phyloP scores from a whole-genome alignment of 2,329 filamentous ascomycete species.

The Ceratocystis smalleyi region DNA sequence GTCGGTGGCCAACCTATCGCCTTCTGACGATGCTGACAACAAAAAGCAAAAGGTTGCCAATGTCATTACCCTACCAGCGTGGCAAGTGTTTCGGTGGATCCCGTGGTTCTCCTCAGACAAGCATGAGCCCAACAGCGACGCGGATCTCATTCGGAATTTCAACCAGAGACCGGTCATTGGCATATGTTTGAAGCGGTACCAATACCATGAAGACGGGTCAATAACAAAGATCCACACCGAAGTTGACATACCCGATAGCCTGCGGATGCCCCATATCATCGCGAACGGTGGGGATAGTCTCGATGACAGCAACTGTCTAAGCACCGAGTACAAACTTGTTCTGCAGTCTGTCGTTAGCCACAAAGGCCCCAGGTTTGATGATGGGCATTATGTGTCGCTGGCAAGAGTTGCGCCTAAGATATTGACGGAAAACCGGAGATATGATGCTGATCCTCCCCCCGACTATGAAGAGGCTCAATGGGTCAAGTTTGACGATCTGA shows the following conservation, averaged over 20 bases:
- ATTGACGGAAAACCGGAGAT: slow-evolving; percentile 42
- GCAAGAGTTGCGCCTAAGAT: slow-evolving; percentile 55
- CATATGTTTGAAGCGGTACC: slow-evolving; percentile 82
- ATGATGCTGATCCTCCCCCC: slow-evolving; percentile 42
- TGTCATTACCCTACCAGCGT: slow-evolving; percentile 87
- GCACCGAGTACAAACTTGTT: slow-evolving; percentile 83
- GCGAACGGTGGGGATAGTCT: slow-evolving; percentile 7
- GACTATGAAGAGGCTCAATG: slow-evolving; percentile 61
- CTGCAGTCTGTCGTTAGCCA: slow-evolving; percentile 89
- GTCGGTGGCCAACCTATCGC: slow-evolving; percentile 21
- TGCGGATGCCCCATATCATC: slow-evolving; percentile 83
- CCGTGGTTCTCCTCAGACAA: slow-evolving; percentile 65
- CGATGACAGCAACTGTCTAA: slow-evolving; percentile 45
- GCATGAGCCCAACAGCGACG: slow-evolving; percentile 44
- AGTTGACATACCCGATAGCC: slow-evolving; percentile 70
- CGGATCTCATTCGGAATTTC: slow-evolving; percentile 79
- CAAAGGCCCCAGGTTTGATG: slow-evolving; percentile 46
- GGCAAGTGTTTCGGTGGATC: slow-evolving; percentile 91
- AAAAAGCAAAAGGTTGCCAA: slow-evolving; percentile 43
- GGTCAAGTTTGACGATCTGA: slow-evolving; percentile 87
- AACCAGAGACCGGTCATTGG: slow-evolving; percentile 73
- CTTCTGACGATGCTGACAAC: slow-evolving; percentile 18
- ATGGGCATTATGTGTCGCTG: slow-evolving; percentile 82
- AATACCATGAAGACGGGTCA: slow-evolving; percentile 14
- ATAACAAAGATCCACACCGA: slow-evolving; percentile 42